phyloP scores from a whole-genome alignment of 2,329 filamentous ascomycete species.

The Fusarium beomiforme region DNA sequence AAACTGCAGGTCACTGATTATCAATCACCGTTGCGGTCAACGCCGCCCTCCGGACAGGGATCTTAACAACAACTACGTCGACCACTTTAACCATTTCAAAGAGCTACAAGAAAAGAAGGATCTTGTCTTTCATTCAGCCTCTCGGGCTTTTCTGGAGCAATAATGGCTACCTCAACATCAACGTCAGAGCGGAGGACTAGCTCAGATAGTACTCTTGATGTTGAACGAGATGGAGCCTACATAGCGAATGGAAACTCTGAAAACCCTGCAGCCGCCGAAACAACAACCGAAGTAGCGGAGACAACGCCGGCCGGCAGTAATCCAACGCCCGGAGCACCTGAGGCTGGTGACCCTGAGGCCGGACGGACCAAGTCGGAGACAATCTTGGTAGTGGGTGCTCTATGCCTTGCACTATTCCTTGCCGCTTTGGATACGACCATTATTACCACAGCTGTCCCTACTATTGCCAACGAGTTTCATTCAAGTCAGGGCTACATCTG shows the following conservation, averaged over 20 bases:
- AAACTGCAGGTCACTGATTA: conserved; percentile 19
- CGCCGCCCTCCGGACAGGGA: conserved; percentile 31
- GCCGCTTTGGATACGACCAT: conserved; percentile 69
- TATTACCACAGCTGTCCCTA: conserved; percentile 73
- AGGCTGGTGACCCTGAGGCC: conserved; percentile 46
- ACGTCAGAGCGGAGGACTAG: conserved; percentile 38
- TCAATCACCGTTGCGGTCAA: conserved; percentile 29
- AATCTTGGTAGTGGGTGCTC: conserved; percentile 52
- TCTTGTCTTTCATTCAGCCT: background rate
- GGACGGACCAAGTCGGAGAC: conserved; percentile 52
- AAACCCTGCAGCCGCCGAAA: conserved; percentile 5
- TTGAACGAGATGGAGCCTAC: conserved; percentile 38
- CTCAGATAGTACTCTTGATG: conserved; percentile 44
- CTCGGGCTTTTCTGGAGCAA: conserved; percentile 2
- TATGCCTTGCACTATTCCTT: conserved; percentile 60
- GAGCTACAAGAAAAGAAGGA: background rate
- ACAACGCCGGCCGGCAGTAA: conserved; percentile 10
- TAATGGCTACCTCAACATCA: conserved; percentile 23
- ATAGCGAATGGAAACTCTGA: background rate
- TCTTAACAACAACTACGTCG: conserved; percentile 18
- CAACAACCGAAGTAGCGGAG: conserved; percentile 16
- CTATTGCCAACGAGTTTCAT: conserved; percentile 70
- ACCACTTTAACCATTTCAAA: conserved; percentile 3
- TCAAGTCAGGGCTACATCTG: conserved; percentile 78
- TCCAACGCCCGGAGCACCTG: conserved; percentile 15